A percentile compares a stretch with the other conserved stretches of the same genome.
phyloP scores from a whole-genome alignment of 1,284 basidiomycete species.

The Inonotus hispidus region DNA sequence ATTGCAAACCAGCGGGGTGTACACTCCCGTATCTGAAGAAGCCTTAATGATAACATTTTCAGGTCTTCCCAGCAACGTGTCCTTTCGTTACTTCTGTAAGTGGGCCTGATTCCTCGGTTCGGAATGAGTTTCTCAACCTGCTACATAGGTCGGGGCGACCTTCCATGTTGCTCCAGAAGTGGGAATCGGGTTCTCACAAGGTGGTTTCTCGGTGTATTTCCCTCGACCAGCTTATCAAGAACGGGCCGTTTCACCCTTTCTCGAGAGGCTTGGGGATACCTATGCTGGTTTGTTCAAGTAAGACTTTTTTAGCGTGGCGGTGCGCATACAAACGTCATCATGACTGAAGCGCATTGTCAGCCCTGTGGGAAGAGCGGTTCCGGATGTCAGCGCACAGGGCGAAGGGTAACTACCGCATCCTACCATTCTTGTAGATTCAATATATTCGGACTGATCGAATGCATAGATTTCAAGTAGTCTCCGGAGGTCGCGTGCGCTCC shows the following conservation, averaged over 20 bases:
- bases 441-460: neutral
- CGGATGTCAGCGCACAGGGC: constrained; percentile 36
- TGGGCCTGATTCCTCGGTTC: neutral
- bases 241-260: constrained; percentile 32
- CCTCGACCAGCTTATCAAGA: constrained; percentile 36
- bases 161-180: constrained; percentile 24
- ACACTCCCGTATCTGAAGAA: too few relatives aligned
- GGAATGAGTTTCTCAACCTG: neutral
- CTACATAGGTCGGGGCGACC: constrained; percentile 27
- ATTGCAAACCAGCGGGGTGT: too few relatives aligned
- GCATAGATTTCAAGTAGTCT: constrained; percentile 22
- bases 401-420: constrained; percentile 10
- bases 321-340: neutral
- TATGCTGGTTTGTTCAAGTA: constrained; percentile 28
- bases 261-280: constrained; percentile 26
- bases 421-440: neutral
- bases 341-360: constrained; percentile 10
- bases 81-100: constrained; percentile 23
- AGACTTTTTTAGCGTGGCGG: constrained; percentile 1
- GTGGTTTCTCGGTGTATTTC: constrained; percentile 48
- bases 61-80: constrained; percentile 37
- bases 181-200: constrained; percentile 34
- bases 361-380: constrained; percentile 32
- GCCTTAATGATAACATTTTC: neutral
- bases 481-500: constrained; percentile 20